Base-by-base conservation (phyloP, 164 flowering plant species). In the Houttuynia cordata region DNA sequence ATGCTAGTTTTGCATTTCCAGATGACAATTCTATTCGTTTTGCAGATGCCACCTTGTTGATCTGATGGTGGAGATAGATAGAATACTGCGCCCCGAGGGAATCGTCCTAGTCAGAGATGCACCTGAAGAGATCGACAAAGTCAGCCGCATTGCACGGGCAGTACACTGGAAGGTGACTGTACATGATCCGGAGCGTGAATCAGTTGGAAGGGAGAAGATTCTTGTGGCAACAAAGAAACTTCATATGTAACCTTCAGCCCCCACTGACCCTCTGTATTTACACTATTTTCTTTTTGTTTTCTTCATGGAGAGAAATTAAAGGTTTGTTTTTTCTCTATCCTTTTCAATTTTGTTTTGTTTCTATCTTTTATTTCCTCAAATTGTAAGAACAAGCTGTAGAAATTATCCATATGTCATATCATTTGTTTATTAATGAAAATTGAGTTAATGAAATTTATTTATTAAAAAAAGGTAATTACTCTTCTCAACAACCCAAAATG, bases 31-130 rank as follows among this genome's bases (percentile, higher is more conserved):
- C 4, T 4, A 20, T 57, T 57, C 24, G 40, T 24, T 17, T 7
- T 20, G 69, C 81, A 94, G 99, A 75, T 94, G 99, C 74, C 82
- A 78, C 73, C 81, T 91, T 50, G 92, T 91, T 57, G 96, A 90
- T 78, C 53, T 93, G 64, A 83, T 88, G 87, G 93, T 88, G 53
- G 96, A 93, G 73, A 85, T 91, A 49, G 99, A 94, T 68, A 67
- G 97, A 34, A 82, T 94, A 18, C 63, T 91, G 72, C 91, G 99
- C 25, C 99, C 97, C 0, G 90, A 86, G 64, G 96, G 99, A 68
- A 91, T 87, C 0, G 88, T 84, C 23, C 63, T 94, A n/a, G 51
- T 91, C 58, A 78, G 96, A 55, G 97, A 87, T 65, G 63, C 83
- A 22, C 87, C 90, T 10, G 95, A 85, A 64, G 88, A 79, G 14